These are phyloP conservation scores for Vanilla planifolia DNA, from an alignment of 106 monocot species.

Conservation along the genomic window DNA sequence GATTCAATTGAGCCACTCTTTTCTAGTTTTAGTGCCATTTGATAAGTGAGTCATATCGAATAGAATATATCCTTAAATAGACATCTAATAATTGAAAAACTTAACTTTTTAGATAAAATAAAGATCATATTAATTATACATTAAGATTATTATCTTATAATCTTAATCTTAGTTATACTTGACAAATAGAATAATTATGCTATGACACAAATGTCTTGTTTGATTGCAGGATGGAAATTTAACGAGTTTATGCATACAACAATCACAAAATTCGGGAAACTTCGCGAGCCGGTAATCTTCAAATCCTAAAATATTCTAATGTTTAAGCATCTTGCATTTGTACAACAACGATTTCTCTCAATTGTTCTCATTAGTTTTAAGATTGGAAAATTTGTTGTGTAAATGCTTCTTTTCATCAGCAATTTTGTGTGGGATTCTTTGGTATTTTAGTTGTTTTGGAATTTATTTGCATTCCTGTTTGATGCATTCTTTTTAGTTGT, in stretches of 20 bases:
- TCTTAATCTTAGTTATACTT: not conserved
- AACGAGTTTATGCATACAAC: not conserved
- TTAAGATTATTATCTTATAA: not conserved
- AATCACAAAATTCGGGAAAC: not conserved
- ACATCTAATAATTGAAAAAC: too few relatives aligned
- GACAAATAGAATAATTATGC: not conserved
- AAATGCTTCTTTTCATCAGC: not conserved
- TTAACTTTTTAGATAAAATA: too few relatives aligned
- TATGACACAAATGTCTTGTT: not conserved
- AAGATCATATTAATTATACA: too few relatives aligned
- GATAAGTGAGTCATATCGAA: too few relatives aligned
- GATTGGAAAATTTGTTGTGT: not conserved
- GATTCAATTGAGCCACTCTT: too few relatives aligned
- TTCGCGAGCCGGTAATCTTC: not conserved
- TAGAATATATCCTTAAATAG: too few relatives aligned
- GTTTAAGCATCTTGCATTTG: not conserved
- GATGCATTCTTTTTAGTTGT: too few relatives aligned
- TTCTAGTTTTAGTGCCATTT: too few relatives aligned
- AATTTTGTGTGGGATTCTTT: too few relatives aligned
- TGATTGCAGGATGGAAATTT: constrained; percentile 7
- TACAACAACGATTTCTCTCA: not conserved
- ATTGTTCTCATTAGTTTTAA: not conserved
- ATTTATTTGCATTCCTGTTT: too few relatives aligned
- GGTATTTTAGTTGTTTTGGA: too few relatives aligned
- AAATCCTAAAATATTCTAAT: not conserved